Base-by-base conservation (phyloP, 257 asterid genomes). In the Jacaranda copaia region DNA sequence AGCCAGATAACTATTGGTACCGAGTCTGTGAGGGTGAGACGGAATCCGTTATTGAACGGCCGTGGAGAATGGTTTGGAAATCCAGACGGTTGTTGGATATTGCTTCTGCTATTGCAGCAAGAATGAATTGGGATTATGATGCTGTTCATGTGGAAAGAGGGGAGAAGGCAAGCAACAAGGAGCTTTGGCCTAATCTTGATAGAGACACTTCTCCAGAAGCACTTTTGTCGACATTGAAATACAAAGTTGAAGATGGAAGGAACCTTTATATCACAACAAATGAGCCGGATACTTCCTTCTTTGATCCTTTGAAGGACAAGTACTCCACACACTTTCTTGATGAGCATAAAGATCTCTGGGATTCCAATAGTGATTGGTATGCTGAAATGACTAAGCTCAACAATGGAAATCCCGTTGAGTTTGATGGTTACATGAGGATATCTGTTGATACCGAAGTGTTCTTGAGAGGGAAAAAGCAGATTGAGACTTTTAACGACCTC, bases 1-100 rank as follows among this genome's bases (percentile, higher is more conserved):
- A 89, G 86, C 89, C 95, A 0, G 95, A 88, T 84, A 89, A 89
- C 65, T 89, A 86, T 73, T 88, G 92, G 91, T 85, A 88, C 81
- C 82, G 91, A 10, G 95, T 89, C 62, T 89, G 95, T 69, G 92
- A 89, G 55, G 95, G 95, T 0, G 95, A 88, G 80, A 43, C 90
- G 0, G 92, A 88, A 48, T 81, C 87, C 4, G 88, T 78, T 14
- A 55, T 86, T 62, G 76, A 83, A 73, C 85, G 95, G 68, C 95
- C 92, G 13, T 89, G 95, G 92, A 79, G 60, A 45, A 81, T 86
- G 92, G 68, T 88, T 14, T 88, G 92, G 90, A 88, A 88, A 65
- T 85, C 91, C 4, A 83, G 93, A 69, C 77, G 91, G 56, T 72
- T 89, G 72, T 67, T 89, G 79, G 91, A 89, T 55, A 65, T 89